Evolutionary conservation across 2,329 filamentous ascomycete species (phyloP).

Genomic region (Colletotrichum camelliae): DNA sequence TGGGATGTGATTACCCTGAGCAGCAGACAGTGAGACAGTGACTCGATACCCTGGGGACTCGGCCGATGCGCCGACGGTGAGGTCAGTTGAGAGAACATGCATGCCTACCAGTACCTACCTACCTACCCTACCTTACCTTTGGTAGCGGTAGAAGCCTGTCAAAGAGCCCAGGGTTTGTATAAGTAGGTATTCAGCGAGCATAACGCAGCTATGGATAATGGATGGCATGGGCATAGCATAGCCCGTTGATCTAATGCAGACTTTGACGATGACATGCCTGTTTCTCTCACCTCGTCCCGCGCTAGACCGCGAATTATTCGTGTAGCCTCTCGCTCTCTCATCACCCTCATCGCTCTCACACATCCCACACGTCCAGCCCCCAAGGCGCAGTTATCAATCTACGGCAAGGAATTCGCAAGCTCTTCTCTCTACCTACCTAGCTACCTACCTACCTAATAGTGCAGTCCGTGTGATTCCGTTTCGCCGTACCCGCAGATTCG

Average conservation of each 20-base stretch:
- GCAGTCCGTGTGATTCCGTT: neutral
- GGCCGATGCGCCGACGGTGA: conserved; percentile 2
- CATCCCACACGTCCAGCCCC: neutral
- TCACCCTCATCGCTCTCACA: neutral
- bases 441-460: neutral
- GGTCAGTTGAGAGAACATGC: neutral
- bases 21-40: conserved; percentile 1
- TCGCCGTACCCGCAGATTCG: neutral
- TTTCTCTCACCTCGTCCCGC: neutral
- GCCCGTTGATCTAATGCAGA: conserved; percentile 7
- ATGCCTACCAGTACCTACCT: neutral
- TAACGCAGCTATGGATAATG: neutral
- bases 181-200: neutral
- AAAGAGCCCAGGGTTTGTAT: neutral
- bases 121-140: neutral
- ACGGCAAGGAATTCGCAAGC: neutral
- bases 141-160: neutral
- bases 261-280: conserved; percentile 4
- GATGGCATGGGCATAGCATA: neutral
- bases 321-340: neutral
- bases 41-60: neutral
- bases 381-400: neutral
- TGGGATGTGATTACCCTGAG: neutral
- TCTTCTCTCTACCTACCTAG: neutral
- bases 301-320: neutral